Evolutionary conservation across 2,329 filamentous ascomycete genomes (phyloP).

Genomic region (Cytospora piceae): DNA sequence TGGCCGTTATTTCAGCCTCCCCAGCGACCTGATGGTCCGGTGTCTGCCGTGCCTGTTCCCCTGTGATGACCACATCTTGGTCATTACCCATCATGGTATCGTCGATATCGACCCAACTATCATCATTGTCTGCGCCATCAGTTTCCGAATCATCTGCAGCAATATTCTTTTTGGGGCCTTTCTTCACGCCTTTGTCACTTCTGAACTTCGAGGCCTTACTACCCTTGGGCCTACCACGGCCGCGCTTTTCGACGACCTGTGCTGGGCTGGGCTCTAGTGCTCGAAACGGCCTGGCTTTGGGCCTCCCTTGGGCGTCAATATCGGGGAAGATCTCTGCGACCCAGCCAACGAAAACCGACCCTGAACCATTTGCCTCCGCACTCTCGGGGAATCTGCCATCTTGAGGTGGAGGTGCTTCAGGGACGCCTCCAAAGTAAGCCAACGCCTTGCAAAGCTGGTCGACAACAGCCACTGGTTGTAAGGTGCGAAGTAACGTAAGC

Average conservation of each 20-base stretch:
- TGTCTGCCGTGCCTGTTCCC: slow-evolving; percentile 7
- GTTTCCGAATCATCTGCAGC: slow-evolving; percentile 10
- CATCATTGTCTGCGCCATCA: slow-evolving; percentile 38
- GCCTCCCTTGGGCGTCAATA: slow-evolving; percentile 32
- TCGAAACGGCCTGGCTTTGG: slow-evolving; percentile 33
- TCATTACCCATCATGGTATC: slow-evolving; percentile 34
- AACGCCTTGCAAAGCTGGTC: slow-evolving; percentile 66
- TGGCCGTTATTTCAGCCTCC: slow-evolving; percentile 32
- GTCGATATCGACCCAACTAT: slow-evolving; percentile 52
- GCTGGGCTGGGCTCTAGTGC: slow-evolving; percentile 26
- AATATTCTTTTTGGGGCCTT: slow-evolving; percentile 41
- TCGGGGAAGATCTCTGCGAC: slow-evolving; percentile 65
- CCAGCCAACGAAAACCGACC: slow-evolving; percentile 64
- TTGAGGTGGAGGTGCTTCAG: slow-evolving; percentile 55
- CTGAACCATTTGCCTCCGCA: slow-evolving; percentile 58
- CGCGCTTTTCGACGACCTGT: slow-evolving; percentile 43
- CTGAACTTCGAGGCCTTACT: slow-evolving; percentile 54
- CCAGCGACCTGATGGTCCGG: slow-evolving; percentile 7
- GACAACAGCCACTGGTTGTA: slow-evolving; percentile 60
- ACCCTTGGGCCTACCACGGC: slow-evolving; percentile 60
- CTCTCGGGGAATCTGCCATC: slow-evolving; percentile 60
- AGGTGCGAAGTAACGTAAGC: slow-evolving; percentile 57
- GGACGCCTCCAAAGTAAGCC: slow-evolving; percentile 66
- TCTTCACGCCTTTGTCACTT: slow-evolving; percentile 57
- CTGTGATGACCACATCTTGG: slow-evolving; percentile 16